Base-by-base conservation (phyloP, 441 rosid species). In the Flueggea neowawraea region DNA sequence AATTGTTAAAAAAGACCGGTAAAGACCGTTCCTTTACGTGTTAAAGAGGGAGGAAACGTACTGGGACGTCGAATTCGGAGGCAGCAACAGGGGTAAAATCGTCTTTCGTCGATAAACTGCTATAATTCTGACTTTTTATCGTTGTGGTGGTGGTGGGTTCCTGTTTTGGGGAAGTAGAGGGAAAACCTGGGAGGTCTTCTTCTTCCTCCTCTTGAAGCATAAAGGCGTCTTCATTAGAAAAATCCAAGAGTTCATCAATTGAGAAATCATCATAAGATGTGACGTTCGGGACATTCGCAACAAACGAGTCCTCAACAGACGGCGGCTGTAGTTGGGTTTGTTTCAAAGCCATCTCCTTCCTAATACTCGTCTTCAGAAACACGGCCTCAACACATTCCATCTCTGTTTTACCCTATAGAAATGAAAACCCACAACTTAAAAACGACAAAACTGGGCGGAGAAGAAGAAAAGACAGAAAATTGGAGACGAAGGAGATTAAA, bases 201-300 rank as follows among this genome's bases (percentile, higher is more conserved):
- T 65, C 50, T 11, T 52, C 65, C n/a, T 57, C 60, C 12, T 57
- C 78, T 10, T 69, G 73, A 47, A 69, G 79, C n/a, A 67, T 60
- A n/a, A 84, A 79, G 17, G 69, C 84, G 16, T 81, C 82, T 31
- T 76, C 87, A 65, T 82, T 84, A 5, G 90, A 80, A 65, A 91
- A 84, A 72, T 91, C 97, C 39, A 91, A 79, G 41, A 91, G 72
- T 36, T 87, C 89, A 58, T 91, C 96, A 0, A 87, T 95, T 12
- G 73, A 76, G 33, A 77, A 82, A 11, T 89, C 96, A 10, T 89
- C 97, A 31, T 22, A 22, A 1, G 28, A 22, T 2, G 28, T 22
- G 28, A 54, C 54, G 15, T 86, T 48, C 31, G 66, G 58, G 53
- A 66, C 85, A 64, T 72, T 83, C 31, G 84, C 49, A 57, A 59